phyloP scores from a whole-genome alignment of 495 filamentous ascomycete species.

The Hypoxylon subgilvum region DNA sequence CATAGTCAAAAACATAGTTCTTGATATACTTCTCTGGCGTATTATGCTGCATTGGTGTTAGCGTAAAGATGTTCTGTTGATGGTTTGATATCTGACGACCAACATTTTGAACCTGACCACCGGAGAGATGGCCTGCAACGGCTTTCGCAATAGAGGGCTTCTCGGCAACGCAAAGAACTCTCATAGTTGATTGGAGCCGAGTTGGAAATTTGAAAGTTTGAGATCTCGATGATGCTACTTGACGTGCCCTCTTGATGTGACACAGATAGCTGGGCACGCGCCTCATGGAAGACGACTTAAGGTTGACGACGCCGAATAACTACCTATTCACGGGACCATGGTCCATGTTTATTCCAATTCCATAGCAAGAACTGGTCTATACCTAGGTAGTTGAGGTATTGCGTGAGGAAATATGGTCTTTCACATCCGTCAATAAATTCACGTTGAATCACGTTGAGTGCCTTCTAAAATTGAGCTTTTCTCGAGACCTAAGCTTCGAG shows the following conservation, averaged over 20 bases:
- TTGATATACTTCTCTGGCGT: slow-evolving; percentile 78
- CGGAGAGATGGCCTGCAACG: slow-evolving; percentile 85
- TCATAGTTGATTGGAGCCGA: slow-evolving; percentile 48
- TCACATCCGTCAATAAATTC: no score
- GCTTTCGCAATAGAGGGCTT: slow-evolving; percentile 96
- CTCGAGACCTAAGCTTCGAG: no score
- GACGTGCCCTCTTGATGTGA: slow-evolving; percentile 8
- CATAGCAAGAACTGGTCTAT: slow-evolving; percentile 1
- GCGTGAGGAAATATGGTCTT: no score
- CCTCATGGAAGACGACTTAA: slow-evolving; percentile 18
- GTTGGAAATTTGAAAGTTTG: neutral
- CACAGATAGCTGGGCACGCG: slow-evolving; percentile 10
- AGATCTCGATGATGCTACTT: neutral
- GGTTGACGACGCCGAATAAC: neutral
- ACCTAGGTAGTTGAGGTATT: no score
- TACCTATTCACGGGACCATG: neutral
- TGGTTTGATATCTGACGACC: slow-evolving; percentile 39
- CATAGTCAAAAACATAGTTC: slow-evolving; percentile 90
- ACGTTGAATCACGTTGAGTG: no score
- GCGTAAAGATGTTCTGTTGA: neutral
- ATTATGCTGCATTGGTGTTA: slow-evolving; percentile 50
- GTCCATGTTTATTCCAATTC: slow-evolving; percentile 10
- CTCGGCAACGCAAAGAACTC: slow-evolving; percentile 90
- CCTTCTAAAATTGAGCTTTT: no score
- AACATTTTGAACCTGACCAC: slow-evolving; percentile 73